Base-by-base conservation (phyloP, 371 early-diverging fungal genomes). In the Lichtheimia ornata region DNA sequence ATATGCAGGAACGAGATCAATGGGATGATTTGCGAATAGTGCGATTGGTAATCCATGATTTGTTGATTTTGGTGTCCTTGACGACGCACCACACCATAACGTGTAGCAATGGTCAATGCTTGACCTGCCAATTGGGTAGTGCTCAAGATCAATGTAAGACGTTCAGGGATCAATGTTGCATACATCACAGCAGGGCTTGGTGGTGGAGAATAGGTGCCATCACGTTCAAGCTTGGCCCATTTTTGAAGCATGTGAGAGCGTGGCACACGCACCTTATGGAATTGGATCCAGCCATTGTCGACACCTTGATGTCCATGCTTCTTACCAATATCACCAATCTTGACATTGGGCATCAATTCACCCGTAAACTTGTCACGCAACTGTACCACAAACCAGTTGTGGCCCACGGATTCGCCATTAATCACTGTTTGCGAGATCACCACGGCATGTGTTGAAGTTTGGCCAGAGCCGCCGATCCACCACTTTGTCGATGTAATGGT, bases 221-320 rank as follows among this genome's bases (percentile, higher is more conserved):
- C 74, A 40, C 84, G 76, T 52, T 67, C 73, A 61, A 91, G 79
- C n/a, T 73, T 73, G 6, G 85, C 83, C 85, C 89, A 88, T 66
- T 81, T 83, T 69, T 82, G 70, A 56, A 94, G 74, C 92, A 94
- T 89, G 70, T 93, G 82, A 40, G 85, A 79, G 20, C 96, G 88
- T 5, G 96, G 95, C 22, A 94, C 87, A 58, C 94, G 90, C 49
- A 90, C 92, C 40, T 89, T 71, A 17, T 89, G 90, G 80, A 95
- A 95, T 67, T 93, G 93, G 64, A 95, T 94, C 94, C 94, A 95
- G 4, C 96, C 96, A 65, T 95, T 95, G 76, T 95, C 96, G 7
- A 92, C 82, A 63, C 93, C 94, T 62, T 88, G 83, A 56, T 93
- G 90, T 5, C 92, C 91, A 1, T 74, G 82, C 72, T 91, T 91